A percentile compares a stretch with the other conserved stretches of the same genome.
These are phyloP conservation scores for Haematococcus lacustris DNA, from an alignment of 139 green algal species.

Conservation along the genomic window DNA sequence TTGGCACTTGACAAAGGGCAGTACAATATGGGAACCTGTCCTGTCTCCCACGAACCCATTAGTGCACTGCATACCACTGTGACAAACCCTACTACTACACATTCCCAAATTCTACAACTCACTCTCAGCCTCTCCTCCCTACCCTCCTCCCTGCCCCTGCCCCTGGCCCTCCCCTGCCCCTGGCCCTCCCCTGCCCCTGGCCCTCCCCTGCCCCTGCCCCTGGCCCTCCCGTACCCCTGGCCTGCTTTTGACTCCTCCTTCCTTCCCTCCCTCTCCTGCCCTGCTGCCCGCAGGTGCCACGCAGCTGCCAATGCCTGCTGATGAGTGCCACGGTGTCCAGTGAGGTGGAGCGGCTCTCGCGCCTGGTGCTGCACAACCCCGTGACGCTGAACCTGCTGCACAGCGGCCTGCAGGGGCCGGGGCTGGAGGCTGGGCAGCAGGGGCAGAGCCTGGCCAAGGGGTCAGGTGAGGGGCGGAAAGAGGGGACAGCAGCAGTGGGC, in stretches of 20 bases:
- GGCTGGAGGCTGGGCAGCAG: constrained; percentile 9
- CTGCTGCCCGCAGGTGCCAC: constrained; percentile 40
- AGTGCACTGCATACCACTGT: not conserved
- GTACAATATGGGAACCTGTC: no score
- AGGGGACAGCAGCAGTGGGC: no score
- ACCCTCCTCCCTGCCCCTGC: no score
- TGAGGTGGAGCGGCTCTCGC: constrained; percentile 69
- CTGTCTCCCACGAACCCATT: no score
- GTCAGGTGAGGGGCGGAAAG: not conserved
- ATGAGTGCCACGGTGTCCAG: constrained; percentile 79
- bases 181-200: constrained; percentile 70
- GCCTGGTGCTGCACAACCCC: constrained; percentile 89
- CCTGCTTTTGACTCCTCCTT: no score
- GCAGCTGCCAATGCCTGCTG: constrained; percentile 84
- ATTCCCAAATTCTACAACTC: not conserved
- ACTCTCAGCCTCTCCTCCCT: no score
- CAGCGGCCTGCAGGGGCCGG: constrained; percentile 7
- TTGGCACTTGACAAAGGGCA: no score
- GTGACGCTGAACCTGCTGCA: constrained; percentile 65
- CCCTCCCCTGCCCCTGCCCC: constrained; percentile 87
- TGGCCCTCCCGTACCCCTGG: no score
- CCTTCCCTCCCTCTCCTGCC: constrained; percentile 67
- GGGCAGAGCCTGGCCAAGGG: not conserved
- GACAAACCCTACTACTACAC: not conserved
- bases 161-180: no score